A percentile compares a stretch with the other conserved stretches of the same genome.
phyloP scores from a whole-genome alignment of 768 basidiomycete genomes.

The Leucosporidium yakuticum region DNA sequence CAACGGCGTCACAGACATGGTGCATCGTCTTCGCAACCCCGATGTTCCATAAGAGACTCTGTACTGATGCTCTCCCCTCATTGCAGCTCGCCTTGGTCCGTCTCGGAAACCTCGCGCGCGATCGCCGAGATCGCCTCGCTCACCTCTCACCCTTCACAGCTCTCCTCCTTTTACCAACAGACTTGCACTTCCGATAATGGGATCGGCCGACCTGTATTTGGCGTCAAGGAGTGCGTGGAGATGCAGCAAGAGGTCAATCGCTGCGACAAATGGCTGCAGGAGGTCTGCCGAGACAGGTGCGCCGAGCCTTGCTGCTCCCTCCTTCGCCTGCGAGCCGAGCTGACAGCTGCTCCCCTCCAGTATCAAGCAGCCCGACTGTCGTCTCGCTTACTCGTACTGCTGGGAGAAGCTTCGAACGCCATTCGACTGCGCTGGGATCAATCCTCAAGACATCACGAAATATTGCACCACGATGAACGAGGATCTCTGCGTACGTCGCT shows the following conservation, averaged over 20 bases:
- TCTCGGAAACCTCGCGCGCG: constrained; percentile 50
- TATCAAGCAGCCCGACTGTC: constrained; percentile 5
- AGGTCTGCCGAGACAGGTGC: constrained; percentile 24
- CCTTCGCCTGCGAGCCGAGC: constrained; percentile 32
- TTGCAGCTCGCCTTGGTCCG: background rate
- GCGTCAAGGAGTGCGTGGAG: constrained; percentile 10
- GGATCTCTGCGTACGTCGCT: constrained; percentile 14
- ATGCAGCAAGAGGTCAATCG: constrained; percentile 20
- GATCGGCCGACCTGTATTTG: constrained; percentile 12
- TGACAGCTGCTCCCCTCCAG: constrained; percentile 44
- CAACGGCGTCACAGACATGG: constrained; percentile 51
- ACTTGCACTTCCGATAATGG: constrained; percentile 37
- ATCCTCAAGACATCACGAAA: constrained; percentile 12
- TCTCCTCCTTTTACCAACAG: constrained; percentile 20
- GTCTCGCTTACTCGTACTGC: constrained; percentile 7
- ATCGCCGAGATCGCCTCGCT: background rate
- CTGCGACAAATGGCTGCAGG: constrained; percentile 21
- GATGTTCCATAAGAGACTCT: constrained; percentile 51
- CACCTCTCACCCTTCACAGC: background rate
- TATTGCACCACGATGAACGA: constrained; percentile 18
- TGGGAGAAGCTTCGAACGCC: constrained; percentile 3
- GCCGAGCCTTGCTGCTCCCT: constrained; percentile 41
- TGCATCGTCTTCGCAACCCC: constrained; percentile 36
- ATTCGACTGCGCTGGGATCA: constrained; percentile 11
- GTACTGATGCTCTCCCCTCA: constrained; percentile 41